Base-by-base conservation (phyloP, 148 eudicot genomes). In the Fagopyrum homotropicum region DNA sequence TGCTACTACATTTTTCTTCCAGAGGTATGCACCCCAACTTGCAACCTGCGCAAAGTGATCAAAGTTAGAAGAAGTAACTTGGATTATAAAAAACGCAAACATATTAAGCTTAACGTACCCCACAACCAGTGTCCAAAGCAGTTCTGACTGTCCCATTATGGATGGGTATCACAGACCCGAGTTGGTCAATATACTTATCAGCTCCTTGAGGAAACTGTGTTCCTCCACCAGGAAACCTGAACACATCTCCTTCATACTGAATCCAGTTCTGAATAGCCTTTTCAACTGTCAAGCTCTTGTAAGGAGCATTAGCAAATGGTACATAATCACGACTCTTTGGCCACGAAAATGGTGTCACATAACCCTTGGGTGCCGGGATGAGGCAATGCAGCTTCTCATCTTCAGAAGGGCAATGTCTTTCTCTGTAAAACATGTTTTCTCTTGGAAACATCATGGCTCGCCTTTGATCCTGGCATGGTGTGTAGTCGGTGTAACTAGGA, bases 171-270 rank as follows among this genome's bases (percentile, higher is more conserved):
- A 94, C 90, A 69, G 90, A 80, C 74, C 96, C 90, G 71, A 94
- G 96, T 69, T 91, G 93, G 79, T 94, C 97, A 69, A 94, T 94
- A 80, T 94, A 94, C 57, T 86, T 85, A 86, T 91, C 97, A 64
- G 98, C 98, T 44, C 98, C 98, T 83, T 94, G 97, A 68, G 98
- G 98, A 84, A 94, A 94, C 72, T 94, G 98, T n/a, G 98, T 94
- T 45, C 98, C 98, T 54, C 98, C 98, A 81, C 98, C 98, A 2
- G 98, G 98, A 71, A 94, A 94, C 86, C 97, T 91, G 72, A 94
- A 94, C 9, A 94, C 98, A 81, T 91, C 83, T 7, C 98, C 98
- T 79, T 94, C 98, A 59, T 94, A 94, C 50, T 94, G 98, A 75
- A 94, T 81, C 98, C 98, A 94, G 64, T 94, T 94, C 79, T 94